Base-by-base conservation (phyloP, 805 yeast genomes). In the Huiozyma sinensis region DNA sequence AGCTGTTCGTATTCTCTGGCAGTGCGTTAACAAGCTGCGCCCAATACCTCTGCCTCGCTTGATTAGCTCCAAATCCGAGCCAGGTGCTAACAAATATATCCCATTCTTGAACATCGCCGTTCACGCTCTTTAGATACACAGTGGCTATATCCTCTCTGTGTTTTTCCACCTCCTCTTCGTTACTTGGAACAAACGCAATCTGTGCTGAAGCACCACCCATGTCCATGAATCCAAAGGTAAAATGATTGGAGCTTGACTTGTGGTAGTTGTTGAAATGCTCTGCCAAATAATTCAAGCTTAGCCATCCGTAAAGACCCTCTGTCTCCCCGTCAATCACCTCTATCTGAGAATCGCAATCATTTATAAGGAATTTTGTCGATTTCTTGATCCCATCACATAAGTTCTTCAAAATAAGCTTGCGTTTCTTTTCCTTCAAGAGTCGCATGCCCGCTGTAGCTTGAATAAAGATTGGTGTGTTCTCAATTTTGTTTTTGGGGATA, bases 191-290 rank as follows among this genome's bases (percentile, higher is more conserved):
- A 71, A 89, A 92, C 7, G 97, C 95, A 24, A 92, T 76, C 58
- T 92, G 98, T 0, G 96, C 87, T 1, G 96, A 87, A 0, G 98
- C 98, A 10, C 98, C 98, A 11, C 98, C 98, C 98, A 92, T 92
- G 62, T 92, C 98, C 90, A 92, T 83, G 54, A 92, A 90, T 5
- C 98, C 98, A 50, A 75, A 81, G 0, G 95, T 79, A n/a, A 64
- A 63, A 53, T 75, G 83, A 4, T 40, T 51, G 6, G 44, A 42
- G 2, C 62, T 57, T 5, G 51, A 28, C 8, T 58, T 51, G 33
- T 70, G 70, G 52, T 71, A 75, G 43, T 72, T 60, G 47, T 80
- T 70, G 40, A 84, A 67, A 47, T 75, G 75, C 1, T 84, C 82
- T 63, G 82, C 73, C 44, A 92, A 64, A 63, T 90, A 92, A 60